Base-by-base conservation (phyloP, 306 rosid species). In the Quercus parvula region DNA sequence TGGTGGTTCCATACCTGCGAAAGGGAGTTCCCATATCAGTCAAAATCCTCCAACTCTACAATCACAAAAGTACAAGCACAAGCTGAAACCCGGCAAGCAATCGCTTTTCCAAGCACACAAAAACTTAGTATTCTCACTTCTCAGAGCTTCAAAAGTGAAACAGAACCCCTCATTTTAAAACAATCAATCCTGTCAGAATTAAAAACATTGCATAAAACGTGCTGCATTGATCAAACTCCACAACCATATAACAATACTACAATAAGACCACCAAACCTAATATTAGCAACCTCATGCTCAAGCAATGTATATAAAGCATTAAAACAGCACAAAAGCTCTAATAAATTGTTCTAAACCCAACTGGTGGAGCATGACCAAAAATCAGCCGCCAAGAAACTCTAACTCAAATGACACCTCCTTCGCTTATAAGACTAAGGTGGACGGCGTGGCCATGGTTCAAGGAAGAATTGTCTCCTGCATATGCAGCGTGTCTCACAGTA, bases 11-110 rank as follows among this genome's bases (percentile, higher is more conserved):
- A 22, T 17, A 92, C 97, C 90, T 81, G 80, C 88, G 75, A 41
- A 76, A 55, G 11, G 84, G 85, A 84, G 74, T 81, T 28, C 83
- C 89, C 94, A 88, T 90, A 56, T 61, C 56, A 4, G 22, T 75
- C 83, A 77, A 71, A 77, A 30, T 81, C 76, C 46, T 71, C 55
- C 35, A 30, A 61, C 73, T 58, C 69, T 17, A 25, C 51, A 70
- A 72, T 74, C 77, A 63, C 81, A 79, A 9, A 64, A 57, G 66
- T 73, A 74, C 3, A 6, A 33, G 28, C 57, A 74, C 8, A 6
- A 33, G 28, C 57, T 44, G 54, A 74, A 15, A 31, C 28, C 63
- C 27, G 20, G 70, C 67, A 63, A 71, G 76, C 64, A 79, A 70
- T 2, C 7, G 63, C 76, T 46, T 70, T 70, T 81, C 73, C 71